A percentile compares a stretch with the other conserved stretches of the same genome.
phyloP scores from a whole-genome alignment of 1,284 basidiomycete genomes.

The Polyporus tsugae region DNA sequence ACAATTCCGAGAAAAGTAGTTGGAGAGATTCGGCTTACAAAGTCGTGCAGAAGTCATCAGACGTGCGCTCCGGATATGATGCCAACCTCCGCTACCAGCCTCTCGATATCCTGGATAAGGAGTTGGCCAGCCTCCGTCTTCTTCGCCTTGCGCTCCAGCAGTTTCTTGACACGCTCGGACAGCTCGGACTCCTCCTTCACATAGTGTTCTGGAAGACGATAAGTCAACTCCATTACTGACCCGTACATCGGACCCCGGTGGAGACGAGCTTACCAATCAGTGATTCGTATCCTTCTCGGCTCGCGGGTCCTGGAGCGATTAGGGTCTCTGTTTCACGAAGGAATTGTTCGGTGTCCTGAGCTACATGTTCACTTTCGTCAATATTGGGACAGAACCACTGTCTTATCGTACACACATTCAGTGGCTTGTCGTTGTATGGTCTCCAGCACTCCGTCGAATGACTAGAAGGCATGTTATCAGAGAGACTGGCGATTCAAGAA shows the following conservation, averaged over 20 bases:
- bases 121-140: conserved; percentile 29
- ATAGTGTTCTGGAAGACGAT: conserved; percentile 9
- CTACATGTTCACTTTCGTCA: neutral
- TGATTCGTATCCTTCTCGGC: neutral
- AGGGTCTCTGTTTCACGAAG: neutral
- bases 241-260: neutral
- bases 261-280: neutral
- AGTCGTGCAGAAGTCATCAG: neutral
- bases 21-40: neutral
- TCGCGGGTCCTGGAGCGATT: neutral
- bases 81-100: conserved; percentile 25
- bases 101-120: conserved; percentile 30
- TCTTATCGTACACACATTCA: neutral
- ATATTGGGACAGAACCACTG: neutral
- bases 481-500: too few species aligned
- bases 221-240: neutral
- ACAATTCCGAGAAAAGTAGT: neutral
- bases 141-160: conserved; percentile 32
- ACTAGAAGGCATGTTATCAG: neutral
- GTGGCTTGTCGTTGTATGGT: neutral
- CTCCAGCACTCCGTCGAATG: conserved; percentile 1
- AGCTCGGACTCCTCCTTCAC: conserved; percentile 14
- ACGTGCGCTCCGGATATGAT: neutral
- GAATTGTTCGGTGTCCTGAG: neutral
- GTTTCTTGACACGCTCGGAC: conserved; percentile 19